Evolutionary conservation across 139 green algal species (phyloP), one percentile per base, ranked within the genome.

Genomic region (Trebouxia sp.): DNA sequence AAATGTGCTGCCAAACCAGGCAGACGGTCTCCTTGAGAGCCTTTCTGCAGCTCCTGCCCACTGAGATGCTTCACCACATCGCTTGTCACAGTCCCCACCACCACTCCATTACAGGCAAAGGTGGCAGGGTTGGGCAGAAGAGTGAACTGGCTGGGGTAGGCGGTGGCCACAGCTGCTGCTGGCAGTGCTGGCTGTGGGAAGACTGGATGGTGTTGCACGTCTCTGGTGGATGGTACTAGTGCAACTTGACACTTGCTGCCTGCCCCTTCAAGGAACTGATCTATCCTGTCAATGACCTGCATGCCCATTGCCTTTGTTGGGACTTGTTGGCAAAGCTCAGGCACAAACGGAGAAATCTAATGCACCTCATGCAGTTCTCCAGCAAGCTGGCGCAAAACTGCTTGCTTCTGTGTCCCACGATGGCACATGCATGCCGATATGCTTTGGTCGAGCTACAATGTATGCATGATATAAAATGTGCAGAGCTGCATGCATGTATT

Each of bases 161-260:
- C 37, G 42, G n/a, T 47, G 30, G 50, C 10, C 26, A 48, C 22
- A 8, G 26, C 11, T 2, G 48, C 66, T 39, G 30, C 5, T 1
- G 41, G 38, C 47, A 97, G 79, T 8, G 91, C 79, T 5, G 90
- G 87, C 86, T 94, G 89, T 17, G 94, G 94, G 80, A 96, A 94
- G n/a, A 94, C 85, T 5, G 91, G 83, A 38, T 84, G 53, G 58
- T 90, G 83, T 76, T 94, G 89, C 9, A 89, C 88, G 65, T 98
- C 95, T 1, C 92, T 77, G 24, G 85, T 76, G 10, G 90, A 92
- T 11, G 95, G 95, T 83, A 97, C 62, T 41, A 98, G 84, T 51
- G 94, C 70, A 32, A 98, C 86, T 20, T 77, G 69, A 15, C 10
- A n/a, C 14, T 39, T 30, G 41, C 24, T 26, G 11, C 51, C 72